Evolutionary conservation across 108 stramenopile species (phyloP), one percentile per base, ranked within the genome.

Genomic region (Cyclostephanos invisitatus): DNA sequence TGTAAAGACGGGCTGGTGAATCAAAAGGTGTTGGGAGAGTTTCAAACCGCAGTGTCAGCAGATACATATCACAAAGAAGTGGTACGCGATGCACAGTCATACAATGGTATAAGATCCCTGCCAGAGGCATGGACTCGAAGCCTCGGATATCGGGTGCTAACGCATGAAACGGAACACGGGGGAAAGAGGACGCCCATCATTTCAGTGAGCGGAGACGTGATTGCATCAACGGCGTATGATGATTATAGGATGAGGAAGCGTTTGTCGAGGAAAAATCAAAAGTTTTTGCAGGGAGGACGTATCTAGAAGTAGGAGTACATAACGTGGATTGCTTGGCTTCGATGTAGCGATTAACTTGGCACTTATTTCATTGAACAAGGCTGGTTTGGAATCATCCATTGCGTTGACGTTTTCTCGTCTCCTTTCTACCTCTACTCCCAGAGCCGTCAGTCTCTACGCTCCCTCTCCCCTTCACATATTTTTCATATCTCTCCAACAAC

Each of bases 61-160:
- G 87, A 90, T 28, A 54, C 72, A 8, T 91, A 87, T 77, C 77
- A 81, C 29, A 75, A 78, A 28, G 49, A 91, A 55, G 87, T 94
- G 17, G 77, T 94, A 0, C 29, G 64, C 32, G 21, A 56, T 17
- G 79, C 79, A 46, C 56, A 80, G 4, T 84, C 80, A 44, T 81
- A 81, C 40, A 83, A 74, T 35, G 83, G 74, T 36, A 74, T 83
- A 3, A 73, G 72, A 63, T 70, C 72, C 5, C 72, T 90, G 12
- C 89, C 90, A 8, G 87, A 89, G 65, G 71, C 74, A 32, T 94
- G 92, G 92, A 94, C 90, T 9, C 63, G 84, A 6, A 87, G 90
- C 57, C 53, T 83, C 25, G 89, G 89, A 17, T 87, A 77, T 48
- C 75, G 73, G 15, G 84, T 84, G 17, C 62, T 75, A 15, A 74